A percentile compares a stretch with the other conserved stretches of the same genome.
These are phyloP conservation scores for Coccomyxa sp. DNA, from an alignment of 139 green algal genomes.

Conservation along the genomic window DNA sequence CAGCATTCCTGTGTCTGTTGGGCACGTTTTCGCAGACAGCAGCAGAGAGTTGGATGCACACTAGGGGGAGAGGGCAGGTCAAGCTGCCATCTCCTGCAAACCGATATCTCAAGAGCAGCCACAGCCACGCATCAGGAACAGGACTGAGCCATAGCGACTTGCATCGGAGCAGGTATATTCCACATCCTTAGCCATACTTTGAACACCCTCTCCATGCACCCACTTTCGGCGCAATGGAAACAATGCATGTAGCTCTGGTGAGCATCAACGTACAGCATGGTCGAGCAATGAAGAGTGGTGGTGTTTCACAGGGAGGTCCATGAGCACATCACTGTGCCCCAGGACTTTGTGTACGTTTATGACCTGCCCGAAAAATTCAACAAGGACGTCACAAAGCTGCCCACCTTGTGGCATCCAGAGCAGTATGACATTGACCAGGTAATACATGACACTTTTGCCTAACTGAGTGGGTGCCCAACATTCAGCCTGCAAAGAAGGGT, in stretches of 20 bases:
- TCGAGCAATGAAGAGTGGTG: background rate
- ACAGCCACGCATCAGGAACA: background rate
- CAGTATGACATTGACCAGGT: constrained; percentile 8
- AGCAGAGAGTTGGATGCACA: background rate
- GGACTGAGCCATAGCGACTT: background rate
- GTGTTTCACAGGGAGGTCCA: background rate
- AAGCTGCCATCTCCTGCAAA: background rate
- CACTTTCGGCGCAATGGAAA: background rate
- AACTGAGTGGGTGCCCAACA: no score
- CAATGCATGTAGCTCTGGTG: background rate
- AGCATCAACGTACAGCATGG: background rate
- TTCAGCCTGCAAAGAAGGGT: no score
- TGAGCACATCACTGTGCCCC: background rate
- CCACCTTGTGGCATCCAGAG: constrained; percentile 1
- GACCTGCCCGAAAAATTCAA: background rate
- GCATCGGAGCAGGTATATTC: background rate
- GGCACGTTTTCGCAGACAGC: background rate
- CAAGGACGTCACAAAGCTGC: background rate
- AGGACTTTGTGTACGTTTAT: background rate
- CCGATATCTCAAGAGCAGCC: background rate
- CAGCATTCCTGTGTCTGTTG: background rate
- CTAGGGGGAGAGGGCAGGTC: background rate
- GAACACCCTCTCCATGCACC: background rate
- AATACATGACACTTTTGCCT: background rate
- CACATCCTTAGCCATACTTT: background rate